Evolutionary conservation across 2,329 filamentous ascomycete genomes (phyloP).

Genomic region (Monilinia fructicola): DNA sequence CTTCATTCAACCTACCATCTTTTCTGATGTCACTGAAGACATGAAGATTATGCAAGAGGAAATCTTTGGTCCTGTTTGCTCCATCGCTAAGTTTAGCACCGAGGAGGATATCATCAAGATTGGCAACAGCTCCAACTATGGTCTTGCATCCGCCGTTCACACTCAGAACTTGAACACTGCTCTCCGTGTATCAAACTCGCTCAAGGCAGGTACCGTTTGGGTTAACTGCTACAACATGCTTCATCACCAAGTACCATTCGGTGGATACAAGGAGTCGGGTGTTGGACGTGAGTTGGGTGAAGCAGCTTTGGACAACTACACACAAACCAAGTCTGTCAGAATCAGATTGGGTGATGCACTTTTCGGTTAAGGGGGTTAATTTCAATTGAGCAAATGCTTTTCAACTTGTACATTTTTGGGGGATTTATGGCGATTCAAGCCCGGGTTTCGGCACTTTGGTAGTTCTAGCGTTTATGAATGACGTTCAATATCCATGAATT

Average conservation of each 20-base stretch:
- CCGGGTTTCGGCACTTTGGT: constrained; percentile 8
- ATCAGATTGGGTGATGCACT: constrained; percentile 52
- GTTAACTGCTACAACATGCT: constrained; percentile 62
- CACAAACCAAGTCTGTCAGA: constrained; percentile 65
- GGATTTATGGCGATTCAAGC: constrained; percentile 1
- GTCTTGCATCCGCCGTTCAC: constrained; percentile 68
- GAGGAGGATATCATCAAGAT: constrained; percentile 64
- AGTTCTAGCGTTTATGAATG: constrained; percentile 15
- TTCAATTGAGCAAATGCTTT: neutral
- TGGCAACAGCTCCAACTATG: constrained; percentile 64
- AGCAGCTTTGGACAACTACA: constrained; percentile 66
- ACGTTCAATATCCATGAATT: constrained; percentile 2
- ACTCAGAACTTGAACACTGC: constrained; percentile 68
- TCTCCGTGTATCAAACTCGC: constrained; percentile 61
- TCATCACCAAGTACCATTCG: constrained; percentile 65
- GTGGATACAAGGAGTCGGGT: constrained; percentile 76
- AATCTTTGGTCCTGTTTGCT: constrained; percentile 72
- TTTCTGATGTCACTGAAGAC: constrained; percentile 66
- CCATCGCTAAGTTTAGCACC: constrained; percentile 68
- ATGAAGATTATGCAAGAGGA: constrained; percentile 76
- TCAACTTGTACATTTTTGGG: constrained; percentile 15
- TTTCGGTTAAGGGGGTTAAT: constrained; percentile 36
- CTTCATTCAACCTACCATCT: constrained; percentile 74
- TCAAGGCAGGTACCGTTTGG: constrained; percentile 56
- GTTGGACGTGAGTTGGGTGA: constrained; percentile 76